phyloP scores from a whole-genome alignment of 106 monocot genomes.

The Dendrobium nobile region DNA sequence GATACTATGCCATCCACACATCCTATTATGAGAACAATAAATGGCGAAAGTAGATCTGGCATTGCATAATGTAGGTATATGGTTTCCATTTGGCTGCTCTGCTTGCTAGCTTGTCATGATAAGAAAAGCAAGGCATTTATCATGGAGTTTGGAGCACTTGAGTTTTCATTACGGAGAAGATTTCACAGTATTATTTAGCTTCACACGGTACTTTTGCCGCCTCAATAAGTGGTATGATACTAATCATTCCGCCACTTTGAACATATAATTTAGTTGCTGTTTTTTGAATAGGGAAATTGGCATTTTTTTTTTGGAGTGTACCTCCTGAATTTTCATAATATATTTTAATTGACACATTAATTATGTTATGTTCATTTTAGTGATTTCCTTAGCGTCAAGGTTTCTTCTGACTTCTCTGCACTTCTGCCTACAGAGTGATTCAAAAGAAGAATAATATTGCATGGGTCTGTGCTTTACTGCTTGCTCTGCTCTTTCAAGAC shows the following conservation, averaged over 20 bases:
- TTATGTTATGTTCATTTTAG: background rate
- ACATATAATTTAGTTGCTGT: background rate
- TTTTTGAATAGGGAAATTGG: background rate
- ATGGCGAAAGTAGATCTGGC: slow-evolving; percentile 30
- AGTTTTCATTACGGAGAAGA: slow-evolving; percentile 65
- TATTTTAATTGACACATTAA: background rate
- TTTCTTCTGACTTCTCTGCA: background rate
- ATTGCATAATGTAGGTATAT: slow-evolving; percentile 59
- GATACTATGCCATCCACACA: slow-evolving; percentile 58
- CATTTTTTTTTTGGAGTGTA: background rate
- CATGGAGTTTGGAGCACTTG: slow-evolving; percentile 74
- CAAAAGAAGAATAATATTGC: slow-evolving; percentile 63
- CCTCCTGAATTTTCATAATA: background rate
- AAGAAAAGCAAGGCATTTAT: slow-evolving; percentile 37
- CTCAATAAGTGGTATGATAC: background rate
- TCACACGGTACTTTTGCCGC: slow-evolving; percentile 56
- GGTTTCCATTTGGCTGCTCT: slow-evolving; percentile 76
- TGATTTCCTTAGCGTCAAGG: background rate
- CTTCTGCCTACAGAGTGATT: slow-evolving; percentile 49
- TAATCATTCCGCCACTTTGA: background rate
- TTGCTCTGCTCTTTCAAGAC: slow-evolving; percentile 79
- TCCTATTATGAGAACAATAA: slow-evolving; percentile 22
- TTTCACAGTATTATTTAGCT: slow-evolving; percentile 62
- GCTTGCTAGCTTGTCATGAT: slow-evolving; percentile 66
- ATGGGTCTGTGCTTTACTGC: slow-evolving; percentile 84